These are phyloP conservation scores for Russula foetens DNA, from an alignment of 768 basidiomycete genomes.

Conservation along the genomic window DNA sequence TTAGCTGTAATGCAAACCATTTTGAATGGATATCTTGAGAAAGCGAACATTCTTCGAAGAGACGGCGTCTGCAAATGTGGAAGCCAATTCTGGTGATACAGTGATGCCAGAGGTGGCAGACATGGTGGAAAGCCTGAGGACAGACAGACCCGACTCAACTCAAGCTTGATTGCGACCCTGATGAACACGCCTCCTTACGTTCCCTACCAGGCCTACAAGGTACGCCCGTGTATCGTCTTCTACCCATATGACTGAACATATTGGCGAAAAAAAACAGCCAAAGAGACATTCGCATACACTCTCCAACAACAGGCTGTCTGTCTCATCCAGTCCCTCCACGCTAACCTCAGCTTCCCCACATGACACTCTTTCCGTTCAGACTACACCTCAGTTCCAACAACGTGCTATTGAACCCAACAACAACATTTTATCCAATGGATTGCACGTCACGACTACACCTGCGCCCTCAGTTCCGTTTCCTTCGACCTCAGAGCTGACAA, in stretches of 20 bases:
- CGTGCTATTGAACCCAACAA: not conserved
- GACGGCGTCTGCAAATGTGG: conserved; percentile 51
- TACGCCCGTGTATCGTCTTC: conserved; percentile 16
- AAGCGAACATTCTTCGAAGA: conserved; percentile 50
- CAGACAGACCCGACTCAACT: not conserved
- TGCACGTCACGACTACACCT: not conserved
- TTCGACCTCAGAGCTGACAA: not conserved
- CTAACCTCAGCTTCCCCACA: not conserved
- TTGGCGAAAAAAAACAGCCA: conserved; percentile 29
- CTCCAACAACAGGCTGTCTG: conserved; percentile 26
- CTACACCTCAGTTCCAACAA: not conserved
- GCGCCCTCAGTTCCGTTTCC: not conserved
- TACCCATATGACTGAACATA: not conserved
- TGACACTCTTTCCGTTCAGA: not conserved
- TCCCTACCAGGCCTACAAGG: conserved; percentile 45
- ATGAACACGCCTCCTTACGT: conserved; percentile 29
- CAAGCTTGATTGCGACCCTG: conserved; percentile 12
- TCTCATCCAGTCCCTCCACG: conserved; percentile 15
- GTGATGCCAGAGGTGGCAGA: conserved; percentile 67
- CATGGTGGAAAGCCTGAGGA: conserved; percentile 45
- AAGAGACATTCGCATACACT: conserved; percentile 39
- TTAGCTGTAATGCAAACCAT: conserved; percentile 44
- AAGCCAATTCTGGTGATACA: conserved; percentile 48
- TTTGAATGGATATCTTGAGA: conserved; percentile 65
- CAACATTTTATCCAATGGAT: not conserved